A percentile compares a stretch with the other conserved stretches of the same genome.
phyloP scores from a whole-genome alignment of 2,329 filamentous ascomycete species.

The Pleomassaria siparia region DNA sequence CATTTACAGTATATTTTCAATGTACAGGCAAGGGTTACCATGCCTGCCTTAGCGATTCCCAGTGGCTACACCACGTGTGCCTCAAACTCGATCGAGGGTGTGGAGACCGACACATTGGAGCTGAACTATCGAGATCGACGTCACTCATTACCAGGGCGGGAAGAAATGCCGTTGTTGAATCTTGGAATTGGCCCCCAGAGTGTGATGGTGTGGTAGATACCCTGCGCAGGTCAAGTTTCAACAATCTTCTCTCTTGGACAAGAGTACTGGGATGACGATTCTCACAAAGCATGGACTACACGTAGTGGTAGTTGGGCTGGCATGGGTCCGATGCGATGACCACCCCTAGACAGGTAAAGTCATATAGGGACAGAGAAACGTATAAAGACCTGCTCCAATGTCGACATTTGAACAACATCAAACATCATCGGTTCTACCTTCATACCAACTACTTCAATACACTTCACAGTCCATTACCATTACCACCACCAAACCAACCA shows the following conservation, averaged over 20 bases:
- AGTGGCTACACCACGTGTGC: slow-evolving; percentile 15
- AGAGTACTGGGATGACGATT: slow-evolving; percentile 29
- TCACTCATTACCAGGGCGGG: slow-evolving; percentile 16
- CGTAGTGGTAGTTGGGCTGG: slow-evolving; percentile 2
- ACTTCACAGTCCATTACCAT: slow-evolving; percentile 3
- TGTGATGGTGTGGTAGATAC: slow-evolving; percentile 16
- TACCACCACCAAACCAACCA: slow-evolving; percentile 8
- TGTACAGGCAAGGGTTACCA: slow-evolving; percentile 20
- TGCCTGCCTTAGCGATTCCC: slow-evolving; percentile 23
- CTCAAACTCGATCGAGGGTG: slow-evolving; percentile 17
- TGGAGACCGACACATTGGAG: slow-evolving; percentile 20
- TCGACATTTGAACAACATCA: slow-evolving; percentile 24
- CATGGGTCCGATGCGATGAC: not conserved
- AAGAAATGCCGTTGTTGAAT: slow-evolving; percentile 10
- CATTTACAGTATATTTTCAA: slow-evolving; percentile 12
- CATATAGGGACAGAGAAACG: slow-evolving; percentile 11
- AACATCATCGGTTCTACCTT: slow-evolving; percentile 24
- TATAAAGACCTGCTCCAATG: slow-evolving; percentile 33
- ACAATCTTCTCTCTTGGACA: slow-evolving; percentile 16
- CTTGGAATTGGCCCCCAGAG: slow-evolving; percentile 19
- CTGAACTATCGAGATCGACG: slow-evolving; percentile 35
- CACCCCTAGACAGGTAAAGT: slow-evolving; percentile 1
- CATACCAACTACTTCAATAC: slow-evolving; percentile 13
- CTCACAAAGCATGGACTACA: slow-evolving; percentile 5
- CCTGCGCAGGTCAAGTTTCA: slow-evolving; percentile 12